Evolutionary conservation across 2,329 filamentous ascomycete species (phyloP), one percentile per base, ranked within the genome.

Genomic region (Juglanconis sp.): DNA sequence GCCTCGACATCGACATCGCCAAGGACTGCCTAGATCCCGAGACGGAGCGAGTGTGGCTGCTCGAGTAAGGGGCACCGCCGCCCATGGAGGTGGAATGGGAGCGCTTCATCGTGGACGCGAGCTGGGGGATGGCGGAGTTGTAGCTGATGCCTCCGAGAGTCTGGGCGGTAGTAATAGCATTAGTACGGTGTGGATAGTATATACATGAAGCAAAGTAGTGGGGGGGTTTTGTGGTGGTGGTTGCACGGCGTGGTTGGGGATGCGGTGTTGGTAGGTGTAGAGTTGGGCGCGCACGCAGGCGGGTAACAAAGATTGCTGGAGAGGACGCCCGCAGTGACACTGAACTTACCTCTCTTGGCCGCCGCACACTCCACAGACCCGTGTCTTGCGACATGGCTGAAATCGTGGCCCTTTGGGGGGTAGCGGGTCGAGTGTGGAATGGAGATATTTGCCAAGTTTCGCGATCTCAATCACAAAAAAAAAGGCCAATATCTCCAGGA

Each of bases 31-130:
- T 87, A 72, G 88, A 89, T 70, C 88, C 89, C 64, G 93, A 96
- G 68, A 91, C 85, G 34, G 91, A 92, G 68, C 94, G 91, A 67
- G 80, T 86, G 79, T 96, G 91, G 71, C 88, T 87, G 57, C 83
- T 81, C 58, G 87, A 86, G 69, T 85, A 88, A 50, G 84, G 85
- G 60, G 80, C 79, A 69, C 83, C 82, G 62, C 47, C 47, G 68
- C 86, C 81, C 70, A 86, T 86, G 64, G 86, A 87, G 67, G 87
- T 87, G 11, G 92, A 93, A 70, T 87, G 95, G 35, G 91, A 90
- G 73, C 95, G 91, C 80, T 99, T 99, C 83, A 99, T 89, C 46
- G 92, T 91, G 46, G 94, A 98, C 34, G 90, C 84, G 8, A 95
- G 94, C 77, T 96, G 92, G 24, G 95, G 95, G 64, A 99, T 91